Evolutionary conservation across 805 yeast genomes (phyloP), one percentile per base, ranked within the genome.

Genomic region (Saccharomyces paradoxus): DNA sequence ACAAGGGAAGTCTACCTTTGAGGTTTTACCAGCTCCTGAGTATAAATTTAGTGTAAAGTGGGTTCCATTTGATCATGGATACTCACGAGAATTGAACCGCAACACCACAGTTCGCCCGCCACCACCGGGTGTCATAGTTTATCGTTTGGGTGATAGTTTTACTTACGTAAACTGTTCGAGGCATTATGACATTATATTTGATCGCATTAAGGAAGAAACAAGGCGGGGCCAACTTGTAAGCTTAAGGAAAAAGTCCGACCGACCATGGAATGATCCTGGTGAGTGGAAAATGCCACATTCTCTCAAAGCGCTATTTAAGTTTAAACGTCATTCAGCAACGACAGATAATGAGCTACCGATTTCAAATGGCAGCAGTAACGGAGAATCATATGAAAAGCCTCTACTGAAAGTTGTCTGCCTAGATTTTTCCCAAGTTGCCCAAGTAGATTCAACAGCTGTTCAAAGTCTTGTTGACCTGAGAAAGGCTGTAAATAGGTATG

Each of bases 261-360:
- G 90, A 59, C 91, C 96, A 22, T 91, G 97, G 96, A 90, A 90
- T 67, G 92, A 90, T 64, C 90, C 90, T 21, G 95, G 95, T 58
- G 63, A 65, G 46, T 69, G 67, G 69, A 61, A 64, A 49, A 87
- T 82, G 30, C 72, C 75, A 32, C 56, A 56, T 2, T 65, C 68
- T n/a, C 27, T 63, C 5, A 58, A 55, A 29, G 58, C 58, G 13
- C 46, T 61, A 21, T 47, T 27, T 47, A 59, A 53, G 37, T 63
- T 62, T 46, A 60, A 61, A 55, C 60, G 56, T 27, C 58, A 63
- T 29, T 41, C 48, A 55, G 52, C n/a, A 62, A 50, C 50, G 62
- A 56, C 9, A 72, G 57, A 24, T 17, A 21, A 26, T 32, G 28
- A 26, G 48, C 26, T 13, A 24, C 31, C 12, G 41, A 14, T n/a